Evolutionary conservation across 805 yeast genomes (phyloP).

Genomic region (Wickerhamomyces bisporus): DNA sequence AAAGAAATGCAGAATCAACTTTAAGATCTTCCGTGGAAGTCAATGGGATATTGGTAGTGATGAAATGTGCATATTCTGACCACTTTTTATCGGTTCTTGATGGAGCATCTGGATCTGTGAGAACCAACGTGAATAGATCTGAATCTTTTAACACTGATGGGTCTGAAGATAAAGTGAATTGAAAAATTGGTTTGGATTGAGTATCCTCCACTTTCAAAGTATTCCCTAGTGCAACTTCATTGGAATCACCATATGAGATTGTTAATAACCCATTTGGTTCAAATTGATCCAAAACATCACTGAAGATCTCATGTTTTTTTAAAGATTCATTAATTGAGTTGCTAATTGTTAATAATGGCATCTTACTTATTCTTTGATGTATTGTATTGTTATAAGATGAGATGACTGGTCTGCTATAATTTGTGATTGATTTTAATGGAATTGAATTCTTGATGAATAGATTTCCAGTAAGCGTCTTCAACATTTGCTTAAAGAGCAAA

Average conservation of each 20-base stretch:
- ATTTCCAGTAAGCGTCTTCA: too few species aligned
- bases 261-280: constrained; percentile 40
- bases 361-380: too few species aligned
- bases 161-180: constrained; percentile 47
- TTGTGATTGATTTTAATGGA: not conserved
- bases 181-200: constrained; percentile 60
- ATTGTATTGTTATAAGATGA: not conserved
- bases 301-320: constrained; percentile 35
- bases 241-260: constrained; percentile 52
- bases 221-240: constrained; percentile 77
- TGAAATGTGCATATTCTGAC: constrained; percentile 83
- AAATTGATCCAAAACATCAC: constrained; percentile 34
- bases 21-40: constrained; percentile 29
- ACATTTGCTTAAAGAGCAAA: not conserved
- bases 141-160: constrained; percentile 24
- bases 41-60: constrained; percentile 50
- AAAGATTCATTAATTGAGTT: constrained; percentile 31
- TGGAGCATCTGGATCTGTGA: constrained; percentile 96
- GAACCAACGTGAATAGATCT: constrained; percentile 63
- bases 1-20: constrained; percentile 5
- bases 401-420: not conserved
- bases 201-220: constrained; percentile 59
- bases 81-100: constrained; percentile 74
- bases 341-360: constrained; percentile 24
- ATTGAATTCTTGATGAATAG: too few species aligned